Evolutionary conservation across 306 rosid genomes (phyloP), one percentile per base, ranked within the genome.

Genomic region (Glycine tomentella): DNA sequence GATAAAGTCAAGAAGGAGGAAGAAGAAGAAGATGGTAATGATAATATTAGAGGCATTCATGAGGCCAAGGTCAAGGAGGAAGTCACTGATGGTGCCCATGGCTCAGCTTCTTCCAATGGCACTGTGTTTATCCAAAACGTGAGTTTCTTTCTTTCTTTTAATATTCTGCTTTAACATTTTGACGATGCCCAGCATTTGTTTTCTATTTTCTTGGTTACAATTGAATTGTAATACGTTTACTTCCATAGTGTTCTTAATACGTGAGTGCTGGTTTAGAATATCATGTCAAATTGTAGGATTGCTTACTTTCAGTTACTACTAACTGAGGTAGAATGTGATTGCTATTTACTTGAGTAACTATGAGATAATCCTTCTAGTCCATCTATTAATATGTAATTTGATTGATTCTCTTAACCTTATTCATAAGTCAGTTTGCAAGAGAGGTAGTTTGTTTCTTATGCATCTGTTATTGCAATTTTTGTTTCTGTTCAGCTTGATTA

Each of bases 1-100:
- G 97, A 91, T 84, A 82, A 87, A 79, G 89, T 62, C 57, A 87
- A 79, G 77, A 82, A 82, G 83, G 91, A 88, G 50, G 81, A 80
- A 17, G 83, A 25, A 25, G 31, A 25, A 25, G 31, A 33, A 36
- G 84, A 73, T 14, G 68, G 45, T 11, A 33, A 17, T 12, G 17
- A 80, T 17, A 25, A 44, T 44, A 44, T 68, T 9, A 42, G 31
- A 66, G 34, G 72, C 51, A 66, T n/a, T 66, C 51, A n/a, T 42
- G 72, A 66, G 34, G 73, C 7, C 7, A 68, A 78, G 77, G 59
- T 76, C 50, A 85, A 84, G 81, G 87, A 78, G 45, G 88, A 86
- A 77, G 69, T 40, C 61, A 56, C 80, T 57, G 83, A 76, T 38
- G 84, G 80, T 78, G 81, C 73, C 79, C 83, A 84, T 74, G 82